These are phyloP conservation scores for Colletotrichum sp. DNA, from an alignment of 2,329 filamentous ascomycete species.

Conservation along the genomic window DNA sequence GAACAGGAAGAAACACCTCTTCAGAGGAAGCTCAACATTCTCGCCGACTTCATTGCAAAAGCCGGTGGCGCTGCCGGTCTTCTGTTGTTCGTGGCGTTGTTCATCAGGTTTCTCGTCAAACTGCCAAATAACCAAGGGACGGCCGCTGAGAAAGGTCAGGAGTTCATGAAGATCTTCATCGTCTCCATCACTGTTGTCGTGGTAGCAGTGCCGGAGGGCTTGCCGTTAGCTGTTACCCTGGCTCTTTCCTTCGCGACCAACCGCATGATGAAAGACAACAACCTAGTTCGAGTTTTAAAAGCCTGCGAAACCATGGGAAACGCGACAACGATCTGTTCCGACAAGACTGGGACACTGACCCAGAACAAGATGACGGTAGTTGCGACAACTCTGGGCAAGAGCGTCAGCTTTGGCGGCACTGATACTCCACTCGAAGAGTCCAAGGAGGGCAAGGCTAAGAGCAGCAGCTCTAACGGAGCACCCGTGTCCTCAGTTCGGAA, in stretches of 20 bases:
- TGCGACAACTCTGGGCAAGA: conserved; percentile 67
- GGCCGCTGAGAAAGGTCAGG: conserved; percentile 62
- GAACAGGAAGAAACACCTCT: conserved; percentile 58
- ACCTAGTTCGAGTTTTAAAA: conserved; percentile 70
- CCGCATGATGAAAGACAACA: conserved; percentile 73
- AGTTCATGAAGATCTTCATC: conserved; percentile 66
- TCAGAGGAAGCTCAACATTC: conserved; percentile 56
- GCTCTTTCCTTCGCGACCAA: conserved; percentile 72
- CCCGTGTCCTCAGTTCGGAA: not conserved
- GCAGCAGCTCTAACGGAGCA: conserved; percentile 21
- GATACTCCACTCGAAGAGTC: conserved; percentile 30
- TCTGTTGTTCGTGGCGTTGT: conserved; percentile 77
- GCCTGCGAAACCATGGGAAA: conserved; percentile 78
- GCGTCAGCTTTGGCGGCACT: conserved; percentile 35
- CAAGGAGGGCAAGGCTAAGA: conserved; percentile 29
- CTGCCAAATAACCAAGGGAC: conserved; percentile 55
- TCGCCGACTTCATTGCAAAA: conserved; percentile 43
- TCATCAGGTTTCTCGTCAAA: conserved; percentile 77
- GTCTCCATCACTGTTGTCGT: conserved; percentile 71
- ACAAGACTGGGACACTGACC: conserved; percentile 50
- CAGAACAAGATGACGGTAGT: conserved; percentile 74
- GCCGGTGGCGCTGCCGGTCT: conserved; percentile 68
- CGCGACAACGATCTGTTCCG: conserved; percentile 71
- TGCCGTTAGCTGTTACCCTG: conserved; percentile 71
- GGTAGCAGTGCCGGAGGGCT: conserved; percentile 71